Base-by-base conservation (phyloP, 768 basidiomycete species). In the Leccinum disarticulatum region DNA sequence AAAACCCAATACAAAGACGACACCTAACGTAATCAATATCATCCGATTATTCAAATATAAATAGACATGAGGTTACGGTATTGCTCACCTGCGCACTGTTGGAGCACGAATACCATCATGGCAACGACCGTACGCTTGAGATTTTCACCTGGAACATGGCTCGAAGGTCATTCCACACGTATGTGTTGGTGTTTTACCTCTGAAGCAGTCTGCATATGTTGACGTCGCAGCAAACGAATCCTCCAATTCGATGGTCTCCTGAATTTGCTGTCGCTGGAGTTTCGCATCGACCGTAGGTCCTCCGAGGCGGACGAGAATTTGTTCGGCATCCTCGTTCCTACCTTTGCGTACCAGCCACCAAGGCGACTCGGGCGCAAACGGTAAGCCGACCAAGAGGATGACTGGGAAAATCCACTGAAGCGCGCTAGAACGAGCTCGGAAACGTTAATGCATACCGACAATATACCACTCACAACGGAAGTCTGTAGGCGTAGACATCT, bases 141-240 rank as follows among this genome's bases (percentile, higher is more conserved):
- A 27, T 72, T 68, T 48, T 61, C 62, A 25, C 67, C 69, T 70
- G 31, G 5, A 17, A 17, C 4, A 22, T 48, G 3, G 7, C 6
- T 67, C 41, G 54, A 30, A 6, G 6, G 3, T 17, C n/a, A 17
- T 38, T 35, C 25, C 6, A n/a, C 9, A 4, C n/a, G 13, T 17
- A n/a, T 25, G 15, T 7, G 25, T n/a, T 3, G 38, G 2, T 22
- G 41, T 43, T 47, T 41, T 52, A 60, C 74, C 74, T 36, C 56
- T 68, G 61, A 75, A 73, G 43, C 74, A 76, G 48, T 76, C 73
- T 49, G 28, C 25, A 54, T 76, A 75, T 14, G 68, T 66, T 31
- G 74, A 33, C 13, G 33, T 33, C 33, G 33, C 33, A 33, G 33
- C 11, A 33, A 33, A 33, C 5, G 33, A 33, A 33, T 33, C 33